Conservation (phyloP, 805 yeast genomes). For the Candida taoyuanica region DNA sequence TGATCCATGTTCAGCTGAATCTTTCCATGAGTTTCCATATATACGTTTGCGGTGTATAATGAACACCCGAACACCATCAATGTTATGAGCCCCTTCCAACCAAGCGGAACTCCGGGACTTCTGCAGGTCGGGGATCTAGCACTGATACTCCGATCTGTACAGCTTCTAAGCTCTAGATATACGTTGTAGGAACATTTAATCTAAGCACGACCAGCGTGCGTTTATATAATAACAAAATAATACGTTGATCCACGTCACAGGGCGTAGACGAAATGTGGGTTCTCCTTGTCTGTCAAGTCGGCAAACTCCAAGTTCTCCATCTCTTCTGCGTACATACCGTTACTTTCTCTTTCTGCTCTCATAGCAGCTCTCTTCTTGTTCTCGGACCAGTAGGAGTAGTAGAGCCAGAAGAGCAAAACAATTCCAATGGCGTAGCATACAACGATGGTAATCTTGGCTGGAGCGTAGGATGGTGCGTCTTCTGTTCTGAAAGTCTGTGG, state of each 20-base stretch:
- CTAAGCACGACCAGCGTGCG: background rate
- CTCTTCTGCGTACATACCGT: conserved; percentile 2
- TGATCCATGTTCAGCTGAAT: too few relatives aligned
- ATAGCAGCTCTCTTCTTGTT: conserved; percentile 7
- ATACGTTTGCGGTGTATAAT: too few relatives aligned
- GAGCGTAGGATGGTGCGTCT: conserved; percentile 52
- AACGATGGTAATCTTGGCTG: conserved; percentile 14
- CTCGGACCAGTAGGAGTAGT: conserved; percentile 9
- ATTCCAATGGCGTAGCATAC: conserved; percentile 4
- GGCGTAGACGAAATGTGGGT: conserved; percentile 32
- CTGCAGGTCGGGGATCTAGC: too few relatives aligned
- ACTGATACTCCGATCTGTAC: too few relatives aligned
- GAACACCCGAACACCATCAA: too few relatives aligned
- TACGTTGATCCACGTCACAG: too few relatives aligned
- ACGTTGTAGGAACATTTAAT: too few relatives aligned
- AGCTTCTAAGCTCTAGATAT: too few relatives aligned
- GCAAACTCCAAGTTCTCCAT: conserved; percentile 28
- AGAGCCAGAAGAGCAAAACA: conserved; percentile 1
- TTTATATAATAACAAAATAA: background rate
- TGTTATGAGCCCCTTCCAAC: too few relatives aligned
- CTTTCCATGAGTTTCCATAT: too few relatives aligned
- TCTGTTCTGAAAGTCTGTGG: conserved; percentile 60
- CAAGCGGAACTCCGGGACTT: too few relatives aligned
- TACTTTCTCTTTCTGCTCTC: conserved; percentile 6
- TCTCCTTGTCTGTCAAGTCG: conserved; percentile 38